Evolutionary conservation across 306 rosid genomes (phyloP).

Genomic region (Dalbergia oliveri): DNA sequence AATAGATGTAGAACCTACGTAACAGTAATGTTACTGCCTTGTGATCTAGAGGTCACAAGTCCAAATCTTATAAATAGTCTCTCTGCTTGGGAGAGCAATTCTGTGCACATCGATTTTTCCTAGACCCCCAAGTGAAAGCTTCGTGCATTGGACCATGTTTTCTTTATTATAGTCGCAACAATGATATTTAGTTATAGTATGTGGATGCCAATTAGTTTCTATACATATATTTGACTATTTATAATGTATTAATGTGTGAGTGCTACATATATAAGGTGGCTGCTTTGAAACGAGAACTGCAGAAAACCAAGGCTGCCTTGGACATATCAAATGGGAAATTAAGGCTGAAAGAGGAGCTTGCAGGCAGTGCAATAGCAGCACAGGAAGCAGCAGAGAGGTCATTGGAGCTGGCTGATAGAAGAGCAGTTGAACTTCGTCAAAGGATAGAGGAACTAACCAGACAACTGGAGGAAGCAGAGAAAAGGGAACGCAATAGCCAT

Average conservation of each 20-base stretch:
- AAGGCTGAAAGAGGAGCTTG: constrained; percentile 80
- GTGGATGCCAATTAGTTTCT: constrained; percentile 19
- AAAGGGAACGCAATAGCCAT: constrained; percentile 56
- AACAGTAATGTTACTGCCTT: too few relatives aligned
- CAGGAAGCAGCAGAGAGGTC: constrained; percentile 91
- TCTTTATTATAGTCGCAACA: neutral
- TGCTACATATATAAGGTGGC: constrained; percentile 56
- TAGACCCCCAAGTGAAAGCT: too few relatives aligned
- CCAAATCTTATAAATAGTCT: too few relatives aligned
- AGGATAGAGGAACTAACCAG: constrained; percentile 66
- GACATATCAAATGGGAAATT: constrained; percentile 73
- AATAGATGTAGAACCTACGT: too few relatives aligned
- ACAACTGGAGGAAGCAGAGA: constrained; percentile 76
- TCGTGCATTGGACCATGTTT: too few relatives aligned
- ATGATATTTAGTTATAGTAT: neutral
- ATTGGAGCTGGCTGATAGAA: constrained; percentile 71
- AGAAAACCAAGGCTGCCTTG: constrained; percentile 72
- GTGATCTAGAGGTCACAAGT: too few relatives aligned
- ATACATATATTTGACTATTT: constrained; percentile 27
- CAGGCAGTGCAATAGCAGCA: constrained; percentile 76
- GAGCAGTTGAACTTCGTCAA: constrained; percentile 66
- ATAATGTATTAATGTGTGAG: neutral
- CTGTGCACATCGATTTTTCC: too few relatives aligned
- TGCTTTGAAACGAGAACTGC: constrained; percentile 80
- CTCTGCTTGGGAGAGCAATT: too few relatives aligned